These are phyloP conservation scores for Wickerhamiella qilinensis DNA, from an alignment of 805 yeast species.

Conservation along the genomic window DNA sequence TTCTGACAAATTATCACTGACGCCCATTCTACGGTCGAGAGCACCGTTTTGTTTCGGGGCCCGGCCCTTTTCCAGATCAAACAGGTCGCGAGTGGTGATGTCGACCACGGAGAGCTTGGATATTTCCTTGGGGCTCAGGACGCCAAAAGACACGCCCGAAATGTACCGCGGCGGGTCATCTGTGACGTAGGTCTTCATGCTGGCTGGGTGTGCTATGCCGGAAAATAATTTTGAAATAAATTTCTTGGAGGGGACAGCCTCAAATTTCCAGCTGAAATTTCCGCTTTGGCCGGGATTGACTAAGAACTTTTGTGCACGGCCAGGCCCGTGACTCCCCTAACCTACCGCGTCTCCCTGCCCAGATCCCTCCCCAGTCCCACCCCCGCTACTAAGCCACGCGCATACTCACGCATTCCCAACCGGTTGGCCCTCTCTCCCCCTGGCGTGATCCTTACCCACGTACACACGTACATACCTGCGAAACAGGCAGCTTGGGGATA, in stretches of 20 bases:
- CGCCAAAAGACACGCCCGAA: constrained; percentile 81
- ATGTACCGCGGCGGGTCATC: constrained; percentile 84
- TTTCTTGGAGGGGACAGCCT: no score
- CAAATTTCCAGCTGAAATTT: background rate
- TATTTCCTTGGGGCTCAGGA: constrained; percentile 81
- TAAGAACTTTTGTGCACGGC: background rate
- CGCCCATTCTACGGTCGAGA: constrained; percentile 85
- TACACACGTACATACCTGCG: no score
- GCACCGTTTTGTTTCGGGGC: constrained; percentile 77
- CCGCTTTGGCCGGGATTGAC: background rate
- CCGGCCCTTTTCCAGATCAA: constrained; percentile 80
- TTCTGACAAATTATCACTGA: constrained; percentile 67
- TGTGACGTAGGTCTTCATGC: constrained; percentile 29
- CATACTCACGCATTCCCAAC: no score
- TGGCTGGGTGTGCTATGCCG: background rate
- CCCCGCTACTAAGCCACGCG: no score
- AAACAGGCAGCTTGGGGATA: no score
- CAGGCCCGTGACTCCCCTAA: background rate
- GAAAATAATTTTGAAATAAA: background rate
- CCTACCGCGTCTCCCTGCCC: background rate
- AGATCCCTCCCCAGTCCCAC: no score
- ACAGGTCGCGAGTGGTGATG: constrained; percentile 76
- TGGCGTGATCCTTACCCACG: no score
- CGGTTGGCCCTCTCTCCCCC: no score
- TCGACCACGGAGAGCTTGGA: constrained; percentile 91